These are phyloP conservation scores for Starmerella apis DNA, from an alignment of 805 yeast species.

Conservation along the genomic window DNA sequence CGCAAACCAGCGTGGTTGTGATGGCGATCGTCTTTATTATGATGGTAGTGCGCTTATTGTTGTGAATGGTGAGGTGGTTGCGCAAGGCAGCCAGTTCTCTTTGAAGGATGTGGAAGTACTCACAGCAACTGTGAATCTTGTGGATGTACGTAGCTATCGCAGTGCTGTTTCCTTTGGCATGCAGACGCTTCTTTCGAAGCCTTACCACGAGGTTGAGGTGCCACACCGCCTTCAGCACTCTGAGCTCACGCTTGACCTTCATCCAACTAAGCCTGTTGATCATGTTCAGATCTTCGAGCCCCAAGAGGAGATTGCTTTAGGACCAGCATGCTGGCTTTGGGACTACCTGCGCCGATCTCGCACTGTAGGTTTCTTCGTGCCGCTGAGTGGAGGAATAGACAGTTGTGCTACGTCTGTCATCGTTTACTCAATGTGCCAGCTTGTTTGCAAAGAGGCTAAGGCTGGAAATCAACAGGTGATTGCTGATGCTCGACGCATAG, in stretches of 20 bases:
- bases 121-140: constrained; percentile 88
- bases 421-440: constrained; percentile 85
- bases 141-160: constrained; percentile 78
- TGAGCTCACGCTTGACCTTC: constrained; percentile 6
- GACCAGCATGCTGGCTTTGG: constrained; percentile 99
- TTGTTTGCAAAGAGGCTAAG: constrained; percentile 60
- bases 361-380: constrained; percentile 85
- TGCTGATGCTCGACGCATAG: constrained; percentile 58
- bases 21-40: constrained; percentile 91
- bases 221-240: constrained; percentile 2
- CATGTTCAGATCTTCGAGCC: constrained; percentile 54
- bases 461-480: constrained; percentile 60
- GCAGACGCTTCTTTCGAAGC: constrained; percentile 39
- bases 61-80: constrained; percentile 82
- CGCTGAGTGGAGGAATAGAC: constrained; percentile 95
- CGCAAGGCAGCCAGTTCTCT: constrained; percentile 88
- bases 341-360: constrained; percentile 86
- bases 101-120: constrained; percentile 87
- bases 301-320: constrained; percentile 92
- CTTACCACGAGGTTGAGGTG: constrained; percentile 22
- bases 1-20: constrained; percentile 95
- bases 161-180: constrained; percentile 59
- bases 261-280: constrained; percentile 10
- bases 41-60: constrained; percentile 96
- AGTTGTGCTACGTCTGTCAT: constrained; percentile 95